A percentile compares a stretch with the other conserved stretches of the same genome.
These are phyloP conservation scores for Abrus pulchellus DNA, from an alignment of 306 rosid species.

Conservation along the genomic window DNA sequence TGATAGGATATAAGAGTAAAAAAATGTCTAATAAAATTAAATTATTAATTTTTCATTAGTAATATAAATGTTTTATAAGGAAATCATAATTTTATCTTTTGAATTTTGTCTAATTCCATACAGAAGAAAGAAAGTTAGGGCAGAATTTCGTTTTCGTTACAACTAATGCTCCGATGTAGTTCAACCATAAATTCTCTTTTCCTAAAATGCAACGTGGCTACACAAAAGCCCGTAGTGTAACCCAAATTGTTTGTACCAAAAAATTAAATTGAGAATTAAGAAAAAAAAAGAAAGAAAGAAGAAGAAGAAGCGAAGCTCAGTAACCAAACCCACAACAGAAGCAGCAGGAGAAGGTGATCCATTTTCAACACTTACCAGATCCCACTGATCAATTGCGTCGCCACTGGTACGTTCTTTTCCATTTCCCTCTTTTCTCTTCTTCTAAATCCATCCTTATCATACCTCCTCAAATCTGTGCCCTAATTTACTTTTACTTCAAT, in stretches of 20 bases:
- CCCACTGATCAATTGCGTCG: constrained; percentile 30
- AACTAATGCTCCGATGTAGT: neutral
- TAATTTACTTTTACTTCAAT: constrained; percentile 8
- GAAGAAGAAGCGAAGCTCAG: neutral
- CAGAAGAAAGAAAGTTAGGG: neutral
- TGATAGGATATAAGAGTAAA: too few relatives aligned
- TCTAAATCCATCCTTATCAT: neutral
- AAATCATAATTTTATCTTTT: too few relatives aligned
- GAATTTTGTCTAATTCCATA: too few relatives aligned
- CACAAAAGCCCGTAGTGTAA: constrained; percentile 30
- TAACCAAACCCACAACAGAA: neutral
- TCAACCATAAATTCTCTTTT: neutral
- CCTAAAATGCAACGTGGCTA: constrained; percentile 42
- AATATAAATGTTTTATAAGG: too few relatives aligned
- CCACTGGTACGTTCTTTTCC: constrained; percentile 33
- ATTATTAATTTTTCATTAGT: too few relatives aligned
- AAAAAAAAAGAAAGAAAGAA: neutral
- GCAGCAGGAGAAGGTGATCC: neutral
- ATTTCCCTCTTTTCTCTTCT: neutral
- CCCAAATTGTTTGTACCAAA: constrained; percentile 6
- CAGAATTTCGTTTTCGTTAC: neutral
- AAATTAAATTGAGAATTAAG: neutral
- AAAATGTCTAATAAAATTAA: too few relatives aligned
- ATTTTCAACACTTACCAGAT: constrained; percentile 39
- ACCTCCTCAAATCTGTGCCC: constrained; percentile 16